Conservation (phyloP, 495 filamentous ascomycete genomes). For the Xylaria acuta region DNA sequence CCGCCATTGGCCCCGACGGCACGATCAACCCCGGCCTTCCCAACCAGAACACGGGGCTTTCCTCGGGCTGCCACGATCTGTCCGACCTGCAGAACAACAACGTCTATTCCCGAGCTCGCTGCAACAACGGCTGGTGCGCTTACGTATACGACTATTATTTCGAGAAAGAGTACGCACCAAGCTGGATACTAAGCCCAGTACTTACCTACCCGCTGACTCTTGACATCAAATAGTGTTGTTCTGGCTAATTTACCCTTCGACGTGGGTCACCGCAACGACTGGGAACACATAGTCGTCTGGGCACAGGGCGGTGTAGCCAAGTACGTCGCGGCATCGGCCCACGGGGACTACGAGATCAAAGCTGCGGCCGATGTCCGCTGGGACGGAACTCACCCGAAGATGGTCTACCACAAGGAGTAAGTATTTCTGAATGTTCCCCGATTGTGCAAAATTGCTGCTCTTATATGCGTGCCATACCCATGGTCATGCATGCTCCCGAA, state of each 20-base stretch:
- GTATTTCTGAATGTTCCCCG: not conserved
- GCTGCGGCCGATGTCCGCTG: slow-evolving; percentile 43
- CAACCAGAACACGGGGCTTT: slow-evolving; percentile 39
- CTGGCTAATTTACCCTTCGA: slow-evolving; percentile 41
- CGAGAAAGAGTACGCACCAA: slow-evolving; percentile 47
- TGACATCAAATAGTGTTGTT: slow-evolving; percentile 31
- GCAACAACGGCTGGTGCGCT: slow-evolving; percentile 53
- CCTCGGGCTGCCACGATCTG: slow-evolving; percentile 45
- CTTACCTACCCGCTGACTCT: not conserved
- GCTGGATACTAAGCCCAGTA: not conserved
- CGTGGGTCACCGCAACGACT: slow-evolving; percentile 51
- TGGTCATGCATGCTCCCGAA: not conserved
- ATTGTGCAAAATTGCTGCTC: not conserved
- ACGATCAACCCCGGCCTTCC: slow-evolving; percentile 47
- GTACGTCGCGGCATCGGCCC: slow-evolving; percentile 47
- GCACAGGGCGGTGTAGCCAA: slow-evolving; percentile 39
- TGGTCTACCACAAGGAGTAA: slow-evolving; percentile 53
- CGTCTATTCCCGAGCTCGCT: slow-evolving; percentile 52
- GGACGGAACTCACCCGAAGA: slow-evolving; percentile 52
- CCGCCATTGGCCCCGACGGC: slow-evolving; percentile 48
- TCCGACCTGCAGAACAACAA: slow-evolving; percentile 54
- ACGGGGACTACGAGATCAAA: slow-evolving; percentile 46
- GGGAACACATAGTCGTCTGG: slow-evolving; percentile 57
- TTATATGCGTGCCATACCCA: not conserved
- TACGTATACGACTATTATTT: slow-evolving; percentile 58